These are phyloP conservation scores for Trametes sanguinea DNA, from an alignment of 768 basidiomycete genomes.

Conservation along the genomic window DNA sequence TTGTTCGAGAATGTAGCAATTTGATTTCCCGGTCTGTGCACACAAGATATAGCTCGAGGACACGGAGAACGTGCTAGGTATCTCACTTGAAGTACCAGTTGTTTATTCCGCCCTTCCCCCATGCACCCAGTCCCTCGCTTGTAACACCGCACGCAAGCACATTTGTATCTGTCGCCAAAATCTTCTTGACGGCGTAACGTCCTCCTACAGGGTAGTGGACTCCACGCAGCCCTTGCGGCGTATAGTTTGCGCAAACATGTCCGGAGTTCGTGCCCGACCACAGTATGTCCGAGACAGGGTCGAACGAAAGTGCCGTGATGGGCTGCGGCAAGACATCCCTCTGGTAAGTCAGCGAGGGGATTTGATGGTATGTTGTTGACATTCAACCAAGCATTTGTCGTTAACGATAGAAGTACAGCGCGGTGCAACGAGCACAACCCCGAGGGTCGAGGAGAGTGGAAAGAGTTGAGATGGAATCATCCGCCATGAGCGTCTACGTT, in stretches of 20 bases:
- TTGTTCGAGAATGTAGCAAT: conserved; percentile 49
- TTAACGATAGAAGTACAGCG: neutral
- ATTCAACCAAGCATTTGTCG: conserved; percentile 17
- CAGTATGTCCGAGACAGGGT: conserved; percentile 86
- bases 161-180: conserved; percentile 77
- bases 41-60: neutral
- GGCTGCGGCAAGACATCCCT: conserved; percentile 35
- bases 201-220: conserved; percentile 76
- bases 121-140: conserved; percentile 72
- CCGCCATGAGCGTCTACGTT: no score
- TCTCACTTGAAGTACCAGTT: conserved; percentile 78
- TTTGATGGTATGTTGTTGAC: conserved; percentile 20
- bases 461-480: no score
- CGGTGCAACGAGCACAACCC: neutral
- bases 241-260: conserved; percentile 66
- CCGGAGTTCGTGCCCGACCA: conserved; percentile 84
- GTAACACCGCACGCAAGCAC: conserved; percentile 63
- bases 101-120: conserved; percentile 84
- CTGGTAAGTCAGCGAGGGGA: conserved; percentile 22
- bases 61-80: conserved; percentile 26
- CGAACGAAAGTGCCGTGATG: conserved; percentile 80
- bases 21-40: conserved; percentile 34
- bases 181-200: conserved; percentile 66
- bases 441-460: neutral
- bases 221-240: conserved; percentile 61